phyloP scores from a whole-genome alignment of 495 filamentous ascomycete species.

The Lepidopterella palustris region DNA sequence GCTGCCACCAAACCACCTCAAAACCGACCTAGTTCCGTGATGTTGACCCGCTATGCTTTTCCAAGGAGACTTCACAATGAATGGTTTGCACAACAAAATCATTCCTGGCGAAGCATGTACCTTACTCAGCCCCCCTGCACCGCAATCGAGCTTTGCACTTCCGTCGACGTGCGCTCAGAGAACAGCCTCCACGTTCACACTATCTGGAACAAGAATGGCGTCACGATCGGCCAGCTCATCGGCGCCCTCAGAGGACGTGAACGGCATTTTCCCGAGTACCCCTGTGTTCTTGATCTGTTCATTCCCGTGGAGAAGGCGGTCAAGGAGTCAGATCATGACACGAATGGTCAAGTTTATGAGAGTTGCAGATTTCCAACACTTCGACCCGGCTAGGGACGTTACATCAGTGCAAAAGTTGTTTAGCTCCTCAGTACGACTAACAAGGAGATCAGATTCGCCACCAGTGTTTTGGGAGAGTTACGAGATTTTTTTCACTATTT shows the following conservation, averaged over 20 bases:
- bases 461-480: too few species aligned
- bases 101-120: not conserved
- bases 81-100: not conserved
- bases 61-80: not conserved
- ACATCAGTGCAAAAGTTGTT: too few species aligned
- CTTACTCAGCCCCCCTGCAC: not conserved
- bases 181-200: not conserved
- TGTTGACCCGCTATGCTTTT: not conserved
- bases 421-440: too few species aligned
- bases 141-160: not conserved
- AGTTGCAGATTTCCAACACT: too few species aligned
- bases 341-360: not conserved
- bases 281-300: not conserved
- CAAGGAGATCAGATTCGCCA: too few species aligned
- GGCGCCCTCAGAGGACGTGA: not conserved
- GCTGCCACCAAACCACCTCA: not conserved
- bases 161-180: not conserved
- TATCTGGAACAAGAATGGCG: not conserved
- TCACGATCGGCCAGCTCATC: not conserved
- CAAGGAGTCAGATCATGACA: not conserved
- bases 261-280: not conserved
- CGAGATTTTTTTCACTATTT: too few species aligned
- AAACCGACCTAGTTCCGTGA: not conserved
- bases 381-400: too few species aligned
- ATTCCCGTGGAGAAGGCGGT: not conserved